Conservation (phyloP, 106 monocot genomes). For the Phalaenopsis equestris region DNA sequence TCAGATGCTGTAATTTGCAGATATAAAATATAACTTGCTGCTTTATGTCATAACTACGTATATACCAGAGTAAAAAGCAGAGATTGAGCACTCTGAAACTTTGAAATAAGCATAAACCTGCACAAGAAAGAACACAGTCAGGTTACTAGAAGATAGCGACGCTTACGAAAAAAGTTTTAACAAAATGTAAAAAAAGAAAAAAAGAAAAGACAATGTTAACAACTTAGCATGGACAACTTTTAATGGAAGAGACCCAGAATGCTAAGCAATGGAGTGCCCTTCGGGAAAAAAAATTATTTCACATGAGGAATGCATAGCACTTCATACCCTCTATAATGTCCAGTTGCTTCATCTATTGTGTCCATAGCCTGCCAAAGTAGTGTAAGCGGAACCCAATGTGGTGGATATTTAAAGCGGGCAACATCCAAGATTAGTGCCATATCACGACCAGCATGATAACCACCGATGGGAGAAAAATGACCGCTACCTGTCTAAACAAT, state of each 20-base stretch:
- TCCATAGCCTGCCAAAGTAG: slow-evolving; percentile 98
- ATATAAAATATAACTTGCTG: not conserved
- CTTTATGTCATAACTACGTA: slow-evolving; percentile 4
- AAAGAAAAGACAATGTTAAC: not conserved
- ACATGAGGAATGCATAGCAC: not conserved
- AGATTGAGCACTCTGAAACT: slow-evolving; percentile 50
- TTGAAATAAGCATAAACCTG: slow-evolving; percentile 94
- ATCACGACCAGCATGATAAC: slow-evolving; percentile 84
- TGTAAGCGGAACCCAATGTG: slow-evolving; percentile 89
- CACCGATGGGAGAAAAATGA: slow-evolving; percentile 98
- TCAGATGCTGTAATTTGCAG: not conserved
- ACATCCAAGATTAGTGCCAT: slow-evolving; percentile 97
- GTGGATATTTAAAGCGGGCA: slow-evolving; percentile 97
- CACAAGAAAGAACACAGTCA: not conserved
- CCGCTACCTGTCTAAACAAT: slow-evolving; percentile 81
- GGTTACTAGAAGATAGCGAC: not conserved
- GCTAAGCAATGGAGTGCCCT: not conserved
- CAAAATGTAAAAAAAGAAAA: not conserved
- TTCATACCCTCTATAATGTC: slow-evolving; percentile 70
- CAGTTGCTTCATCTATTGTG: slow-evolving; percentile 66
- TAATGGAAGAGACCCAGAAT: not conserved
- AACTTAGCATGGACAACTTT: not conserved
- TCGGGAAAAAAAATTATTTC: not conserved
- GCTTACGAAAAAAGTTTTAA: not conserved
- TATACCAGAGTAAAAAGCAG: slow-evolving; percentile 85